Percentiles rank a stretch among this genome's conserved stretches.
These are phyloP conservation scores for Trifolium fragiferum DNA, from an alignment of 306 rosid species.

Conservation along the genomic window DNA sequence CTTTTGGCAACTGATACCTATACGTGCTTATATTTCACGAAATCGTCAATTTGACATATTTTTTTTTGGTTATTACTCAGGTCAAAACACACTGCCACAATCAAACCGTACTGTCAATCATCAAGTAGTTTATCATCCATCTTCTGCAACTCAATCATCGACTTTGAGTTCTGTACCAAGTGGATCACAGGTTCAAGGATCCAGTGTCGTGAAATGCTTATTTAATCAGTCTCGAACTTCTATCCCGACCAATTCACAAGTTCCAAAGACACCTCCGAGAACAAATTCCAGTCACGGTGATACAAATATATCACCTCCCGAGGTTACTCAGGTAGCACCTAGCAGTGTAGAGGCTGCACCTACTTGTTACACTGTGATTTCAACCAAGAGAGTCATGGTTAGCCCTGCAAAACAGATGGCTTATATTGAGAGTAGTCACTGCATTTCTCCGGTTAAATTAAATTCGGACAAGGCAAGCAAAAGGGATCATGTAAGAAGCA, in stretches of 20 bases:
- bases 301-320: constrained; percentile 61
- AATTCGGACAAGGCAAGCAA: constrained; percentile 50
- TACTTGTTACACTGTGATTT: constrained; percentile 65
- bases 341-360: constrained; percentile 54
- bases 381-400: constrained; percentile 80
- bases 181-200: constrained; percentile 55
- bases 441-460: constrained; percentile 64
- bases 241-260: constrained; percentile 52
- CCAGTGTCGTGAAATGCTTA: constrained; percentile 75
- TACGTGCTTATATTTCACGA: neutral
- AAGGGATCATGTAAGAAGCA: constrained; percentile 78
- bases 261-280: constrained; percentile 65
- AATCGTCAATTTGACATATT: neutral
- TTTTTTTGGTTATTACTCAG: constrained; percentile 40
- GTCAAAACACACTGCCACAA: constrained; percentile 44
- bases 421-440: constrained; percentile 67
- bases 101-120: constrained; percentile 38
- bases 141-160: constrained; percentile 49
- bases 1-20: constrained; percentile 30
- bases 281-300: constrained; percentile 58
- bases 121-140: constrained; percentile 50
- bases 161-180: constrained; percentile 37
- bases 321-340: constrained; percentile 50
- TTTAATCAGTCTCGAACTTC: constrained; percentile 60
- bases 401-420: constrained; percentile 72